Conservation (phyloP, 176 grass and related monocot species). For the Otatea glauca region DNA sequence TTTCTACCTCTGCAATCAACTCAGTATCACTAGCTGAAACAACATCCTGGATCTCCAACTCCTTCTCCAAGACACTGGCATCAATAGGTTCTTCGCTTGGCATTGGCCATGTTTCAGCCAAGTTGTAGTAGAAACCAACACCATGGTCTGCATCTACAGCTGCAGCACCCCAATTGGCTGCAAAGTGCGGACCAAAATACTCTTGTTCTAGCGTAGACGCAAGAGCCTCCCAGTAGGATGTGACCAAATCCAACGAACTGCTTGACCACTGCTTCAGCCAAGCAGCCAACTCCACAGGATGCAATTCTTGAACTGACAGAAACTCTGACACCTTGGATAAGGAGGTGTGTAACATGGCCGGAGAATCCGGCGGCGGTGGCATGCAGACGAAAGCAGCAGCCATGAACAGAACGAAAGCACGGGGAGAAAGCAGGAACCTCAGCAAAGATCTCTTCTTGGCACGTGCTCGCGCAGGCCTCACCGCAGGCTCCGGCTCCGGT, state of each 20-base stretch:
- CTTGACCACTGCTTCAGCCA: slow-evolving; percentile 66
- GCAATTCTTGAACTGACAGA: slow-evolving; percentile 54
- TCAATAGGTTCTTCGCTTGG: slow-evolving; percentile 31
- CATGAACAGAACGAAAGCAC: slow-evolving; percentile 52
- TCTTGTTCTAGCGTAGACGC: slow-evolving; percentile 35
- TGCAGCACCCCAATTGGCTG: slow-evolving; percentile 61
- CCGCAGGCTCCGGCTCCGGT: slow-evolving; percentile 12
- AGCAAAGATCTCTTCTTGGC: slow-evolving; percentile 27
- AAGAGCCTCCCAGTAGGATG: slow-evolving; percentile 43
- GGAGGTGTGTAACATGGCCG: slow-evolving; percentile 44
- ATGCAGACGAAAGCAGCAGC: slow-evolving; percentile 45
- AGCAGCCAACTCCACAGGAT: slow-evolving; percentile 59
- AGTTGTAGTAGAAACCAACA: slow-evolving; percentile 45
- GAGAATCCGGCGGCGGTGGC: slow-evolving; percentile 44
- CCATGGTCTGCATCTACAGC: slow-evolving; percentile 40
- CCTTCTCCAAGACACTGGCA: slow-evolving; percentile 12
- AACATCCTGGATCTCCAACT: slow-evolving; percentile 20
- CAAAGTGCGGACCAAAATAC: slow-evolving; percentile 42
- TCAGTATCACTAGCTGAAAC: slow-evolving; percentile 31
- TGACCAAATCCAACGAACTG: slow-evolving; percentile 53
- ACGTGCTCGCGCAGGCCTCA: not conserved
- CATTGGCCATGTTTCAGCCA: slow-evolving; percentile 31
- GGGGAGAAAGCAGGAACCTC: slow-evolving; percentile 46
- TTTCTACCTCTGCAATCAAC: slow-evolving; percentile 26
- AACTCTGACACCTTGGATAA: slow-evolving; percentile 48